Base-by-base conservation (phyloP, 768 basidiomycete species). In the Agrocybe pediades region DNA sequence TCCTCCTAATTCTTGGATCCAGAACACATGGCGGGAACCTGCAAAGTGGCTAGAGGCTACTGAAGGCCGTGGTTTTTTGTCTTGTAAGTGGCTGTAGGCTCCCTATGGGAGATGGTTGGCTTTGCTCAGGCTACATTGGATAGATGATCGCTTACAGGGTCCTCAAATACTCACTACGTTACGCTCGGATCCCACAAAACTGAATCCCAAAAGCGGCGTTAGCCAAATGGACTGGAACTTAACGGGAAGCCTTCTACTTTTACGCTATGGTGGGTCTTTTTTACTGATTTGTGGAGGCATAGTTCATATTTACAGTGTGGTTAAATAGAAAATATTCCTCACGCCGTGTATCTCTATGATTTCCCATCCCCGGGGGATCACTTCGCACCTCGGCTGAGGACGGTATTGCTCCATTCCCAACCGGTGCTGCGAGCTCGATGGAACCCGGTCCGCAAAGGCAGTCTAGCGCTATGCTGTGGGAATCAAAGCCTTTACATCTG, bases 21-120 rank as follows among this genome's bases (percentile, higher is more conserved):
- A 96, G 95, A 79, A 71, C 9, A 73, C 91, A 11, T 98, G 95
- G 95, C 80, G 86, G 54, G 95, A 98, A 66, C 93, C 95, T 1
- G 61, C 76, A 0, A 85, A 85, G 56, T 98, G 95, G 95, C 71
- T 92, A 39, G 88, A 89, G 66, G 77, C 86, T 1, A 93, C 92
- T 0, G 82, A 88, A 63, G 92, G 90, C 23, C 83, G 87, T 50
- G 94, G 94, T 4, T 95, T 95, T 66, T 74, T 96, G 21, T 89
- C 92, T 20, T 97, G 95, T 93, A 62, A 21, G 79, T 63, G 21
- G 15, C 23, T 17, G 2, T 36, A 19, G n/a, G n/a, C 41, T 19
- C 6, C 42, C 24, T 5, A 13, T 4, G 11, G 41, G 9, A 9
- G 20, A 7, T 17, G 17, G 36, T 30, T 26, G 43, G 23, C 15